phyloP scores from a whole-genome alignment of 2,329 filamentous ascomycete species.

The Knufia fluminis region DNA sequence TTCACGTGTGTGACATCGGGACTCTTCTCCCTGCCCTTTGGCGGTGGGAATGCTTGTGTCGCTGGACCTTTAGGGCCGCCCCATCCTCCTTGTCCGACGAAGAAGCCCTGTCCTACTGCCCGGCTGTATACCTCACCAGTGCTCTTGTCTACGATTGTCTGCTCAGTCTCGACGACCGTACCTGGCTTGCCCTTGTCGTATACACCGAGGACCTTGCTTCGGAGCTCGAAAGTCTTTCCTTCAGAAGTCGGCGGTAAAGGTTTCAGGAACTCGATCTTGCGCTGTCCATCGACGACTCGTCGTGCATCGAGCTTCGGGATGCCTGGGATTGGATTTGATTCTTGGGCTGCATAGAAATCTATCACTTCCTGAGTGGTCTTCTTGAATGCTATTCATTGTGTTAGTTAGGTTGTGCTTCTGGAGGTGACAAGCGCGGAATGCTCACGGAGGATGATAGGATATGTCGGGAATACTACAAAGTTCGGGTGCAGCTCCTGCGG shows the following conservation, averaged over 20 bases:
- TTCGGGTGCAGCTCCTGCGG: conserved; percentile 70
- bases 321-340: conserved; percentile 58
- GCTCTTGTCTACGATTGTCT: conserved; percentile 61
- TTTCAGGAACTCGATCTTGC: conserved; percentile 67
- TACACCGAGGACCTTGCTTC: conserved; percentile 69
- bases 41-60: conserved; percentile 67
- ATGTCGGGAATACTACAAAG: conserved; percentile 83
- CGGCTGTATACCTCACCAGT: conserved; percentile 63
- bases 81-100: conserved; percentile 73
- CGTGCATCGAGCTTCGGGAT: conserved; percentile 67
- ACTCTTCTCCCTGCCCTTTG: conserved; percentile 48
- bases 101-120: conserved; percentile 64
- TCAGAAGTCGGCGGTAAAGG: conserved; percentile 62
- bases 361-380: conserved; percentile 64
- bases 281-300: conserved; percentile 75
- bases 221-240: conserved; percentile 65
- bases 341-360: conserved; percentile 70
- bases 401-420: background rate
- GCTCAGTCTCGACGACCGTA: conserved; percentile 71
- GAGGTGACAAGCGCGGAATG: conserved; percentile 9
- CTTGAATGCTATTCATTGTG: conserved; percentile 56
- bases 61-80: conserved; percentile 83
- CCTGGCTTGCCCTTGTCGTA: conserved; percentile 85
- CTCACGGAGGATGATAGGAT: conserved; percentile 69
- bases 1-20: conserved; percentile 63